Evolutionary conservation across 495 filamentous ascomycete genomes (phyloP).

Genomic region (Delitschia confertaspora): DNA sequence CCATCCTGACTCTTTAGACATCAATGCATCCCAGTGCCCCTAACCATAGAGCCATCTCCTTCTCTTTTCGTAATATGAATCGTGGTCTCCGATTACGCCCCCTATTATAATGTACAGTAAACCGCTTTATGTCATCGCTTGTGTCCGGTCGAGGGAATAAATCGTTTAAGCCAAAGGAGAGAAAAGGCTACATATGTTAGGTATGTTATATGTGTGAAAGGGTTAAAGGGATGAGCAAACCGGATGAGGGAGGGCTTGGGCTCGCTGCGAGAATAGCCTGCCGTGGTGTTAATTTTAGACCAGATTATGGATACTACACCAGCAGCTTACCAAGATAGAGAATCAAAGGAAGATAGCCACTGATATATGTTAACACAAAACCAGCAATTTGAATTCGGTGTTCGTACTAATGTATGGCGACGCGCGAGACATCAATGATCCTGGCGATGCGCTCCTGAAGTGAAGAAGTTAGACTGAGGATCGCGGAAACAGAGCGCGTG

Average conservation of each 20-base stretch:
- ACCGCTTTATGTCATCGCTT: too few species aligned
- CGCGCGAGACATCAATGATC: constrained; percentile 84
- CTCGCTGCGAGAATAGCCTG: constrained; percentile 88
- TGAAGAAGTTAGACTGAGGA: constrained; percentile 12
- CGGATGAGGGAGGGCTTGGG: constrained; percentile 88
- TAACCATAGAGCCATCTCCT: too few species aligned
- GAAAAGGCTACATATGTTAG: constrained; percentile 29
- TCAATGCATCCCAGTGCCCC: too few species aligned
- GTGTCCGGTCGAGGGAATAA: too few species aligned
- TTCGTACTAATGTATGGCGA: constrained; percentile 92
- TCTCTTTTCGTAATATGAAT: too few species aligned
- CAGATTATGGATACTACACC: constrained; percentile 1
- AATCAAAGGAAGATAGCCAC: constrained; percentile 93
- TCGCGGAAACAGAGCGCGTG: constrained; percentile 2
- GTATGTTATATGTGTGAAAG: background rate
- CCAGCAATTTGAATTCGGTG: constrained; percentile 2
- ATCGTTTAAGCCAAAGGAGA: constrained; percentile 36
- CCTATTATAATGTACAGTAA: too few species aligned
- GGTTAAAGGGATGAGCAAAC: constrained; percentile 37
- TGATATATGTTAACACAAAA: constrained; percentile 36
- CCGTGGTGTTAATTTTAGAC: constrained; percentile 4
- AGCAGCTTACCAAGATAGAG: constrained; percentile 80
- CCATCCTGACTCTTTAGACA: too few species aligned
- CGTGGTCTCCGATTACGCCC: too few species aligned
- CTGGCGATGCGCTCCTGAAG: constrained; percentile 88